A percentile compares a stretch with the other conserved stretches of the same genome.
phyloP scores from a whole-genome alignment of 495 filamentous ascomycete species.

The Aspergillus panamensis region DNA sequence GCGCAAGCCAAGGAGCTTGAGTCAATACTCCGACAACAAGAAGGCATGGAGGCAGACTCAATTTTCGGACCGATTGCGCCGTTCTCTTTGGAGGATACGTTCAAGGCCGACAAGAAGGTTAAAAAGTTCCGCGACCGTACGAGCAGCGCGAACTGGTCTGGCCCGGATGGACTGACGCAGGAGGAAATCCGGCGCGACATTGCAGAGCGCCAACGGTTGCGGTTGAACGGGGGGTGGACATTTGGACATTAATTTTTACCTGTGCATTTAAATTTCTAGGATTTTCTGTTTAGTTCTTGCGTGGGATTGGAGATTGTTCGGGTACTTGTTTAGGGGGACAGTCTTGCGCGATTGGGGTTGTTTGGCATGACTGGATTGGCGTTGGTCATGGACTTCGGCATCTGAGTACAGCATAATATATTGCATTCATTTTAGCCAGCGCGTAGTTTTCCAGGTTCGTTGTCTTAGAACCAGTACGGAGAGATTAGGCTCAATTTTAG shows the following conservation, averaged over 20 bases:
- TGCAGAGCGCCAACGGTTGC: conserved; percentile 74
- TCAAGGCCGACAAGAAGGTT: conserved; percentile 73
- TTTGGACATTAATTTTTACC: conserved; percentile 34
- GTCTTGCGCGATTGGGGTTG: conserved; percentile 1
- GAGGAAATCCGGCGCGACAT: conserved; percentile 80
- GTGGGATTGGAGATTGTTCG: background rate
- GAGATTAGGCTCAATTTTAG: too few relatives aligned
- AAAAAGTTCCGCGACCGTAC: conserved; percentile 84
- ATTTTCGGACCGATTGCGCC: conserved; percentile 87
- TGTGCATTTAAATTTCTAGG: background rate
- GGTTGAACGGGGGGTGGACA: conserved; percentile 82
- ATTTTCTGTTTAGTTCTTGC: background rate
- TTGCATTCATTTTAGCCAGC: background rate
- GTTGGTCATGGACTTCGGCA: background rate
- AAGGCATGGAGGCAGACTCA: conserved; percentile 75
- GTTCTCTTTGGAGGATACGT: conserved; percentile 92
- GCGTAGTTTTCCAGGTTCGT: too few relatives aligned
- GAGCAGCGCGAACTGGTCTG: conserved; percentile 88
- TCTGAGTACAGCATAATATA: background rate
- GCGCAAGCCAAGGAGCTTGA: conserved; percentile 77
- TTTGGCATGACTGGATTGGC: conserved; percentile 2
- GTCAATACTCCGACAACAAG: conserved; percentile 65
- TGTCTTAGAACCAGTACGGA: background rate
- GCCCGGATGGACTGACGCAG: conserved; percentile 81
- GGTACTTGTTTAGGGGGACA: background rate